phyloP scores from a whole-genome alignment of 495 filamentous ascomycete species.

The Parathielavia appendiculata region DNA sequence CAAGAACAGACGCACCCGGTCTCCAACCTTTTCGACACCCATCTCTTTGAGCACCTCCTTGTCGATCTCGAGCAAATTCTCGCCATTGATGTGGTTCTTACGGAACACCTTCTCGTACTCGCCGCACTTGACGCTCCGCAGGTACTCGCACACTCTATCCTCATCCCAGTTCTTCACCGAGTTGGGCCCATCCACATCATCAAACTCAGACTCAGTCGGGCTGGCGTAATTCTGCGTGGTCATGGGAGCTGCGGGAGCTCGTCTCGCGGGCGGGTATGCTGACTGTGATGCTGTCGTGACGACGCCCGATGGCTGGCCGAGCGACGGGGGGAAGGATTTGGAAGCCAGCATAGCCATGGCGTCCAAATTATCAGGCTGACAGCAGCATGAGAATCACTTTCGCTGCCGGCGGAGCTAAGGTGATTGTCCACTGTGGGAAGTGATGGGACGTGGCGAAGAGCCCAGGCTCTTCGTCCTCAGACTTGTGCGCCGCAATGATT shows the following conservation, averaged over 20 bases:
- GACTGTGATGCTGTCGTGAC: conserved; percentile 48
- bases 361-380: conserved; percentile 15
- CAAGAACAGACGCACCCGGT: conserved; percentile 89
- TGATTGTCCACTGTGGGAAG: neutral
- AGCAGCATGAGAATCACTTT: neutral
- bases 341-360: conserved; percentile 82
- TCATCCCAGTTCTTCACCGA: conserved; percentile 80
- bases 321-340: conserved; percentile 66
- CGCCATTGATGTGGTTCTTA: conserved; percentile 92
- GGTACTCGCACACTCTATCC: conserved; percentile 81
- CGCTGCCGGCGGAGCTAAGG: neutral
- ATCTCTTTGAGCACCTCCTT: conserved; percentile 95
- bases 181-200: conserved; percentile 58
- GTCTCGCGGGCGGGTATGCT: conserved; percentile 50
- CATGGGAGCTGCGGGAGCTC: conserved; percentile 51
- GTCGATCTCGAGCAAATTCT: conserved; percentile 94
- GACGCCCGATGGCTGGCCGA: conserved; percentile 53
- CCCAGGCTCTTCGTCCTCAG: neutral
- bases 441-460: neutral
- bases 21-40: conserved; percentile 96
- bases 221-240: conserved; percentile 68
- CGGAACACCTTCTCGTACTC: conserved; percentile 91
- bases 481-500: conserved; percentile 12
- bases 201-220: conserved; percentile 93
- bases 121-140: conserved; percentile 80